These are phyloP conservation scores for Candida tibetensis DNA, from an alignment of 805 yeast genomes.

Conservation along the genomic window DNA sequence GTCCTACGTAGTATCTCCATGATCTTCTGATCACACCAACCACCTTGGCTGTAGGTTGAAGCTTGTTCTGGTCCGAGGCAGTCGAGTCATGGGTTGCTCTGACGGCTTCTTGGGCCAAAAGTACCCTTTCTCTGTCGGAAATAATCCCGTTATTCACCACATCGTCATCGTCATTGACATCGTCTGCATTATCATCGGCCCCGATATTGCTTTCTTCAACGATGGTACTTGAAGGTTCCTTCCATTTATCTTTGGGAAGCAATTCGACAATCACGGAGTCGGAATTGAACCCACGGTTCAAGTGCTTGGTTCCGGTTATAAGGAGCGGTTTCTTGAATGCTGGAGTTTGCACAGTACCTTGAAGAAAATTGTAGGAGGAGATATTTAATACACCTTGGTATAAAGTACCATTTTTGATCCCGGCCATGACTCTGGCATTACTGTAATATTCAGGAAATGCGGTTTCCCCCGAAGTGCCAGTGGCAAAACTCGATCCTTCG, in stretches of 20 bases:
- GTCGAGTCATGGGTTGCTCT: constrained; percentile 46
- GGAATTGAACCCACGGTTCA: constrained; percentile 90
- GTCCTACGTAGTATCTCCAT: constrained; percentile 97
- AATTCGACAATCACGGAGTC: constrained; percentile 90
- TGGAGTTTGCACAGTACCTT: constrained; percentile 73
- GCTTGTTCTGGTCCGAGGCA: constrained; percentile 41
- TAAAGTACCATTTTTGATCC: constrained; percentile 79
- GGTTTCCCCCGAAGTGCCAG: constrained; percentile 42
- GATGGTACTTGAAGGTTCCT: constrained; percentile 74
- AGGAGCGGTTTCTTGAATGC: constrained; percentile 79
- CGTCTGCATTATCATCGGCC: constrained; percentile 59
- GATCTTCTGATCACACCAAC: constrained; percentile 87
- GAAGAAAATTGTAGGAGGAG: constrained; percentile 82
- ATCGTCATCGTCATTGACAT: constrained; percentile 18
- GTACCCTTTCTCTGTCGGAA: constrained; percentile 67
- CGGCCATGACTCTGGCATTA: constrained; percentile 83
- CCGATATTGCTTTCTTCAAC: constrained; percentile 71
- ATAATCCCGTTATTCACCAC: constrained; percentile 32
- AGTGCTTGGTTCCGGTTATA: constrained; percentile 74
- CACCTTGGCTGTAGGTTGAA: constrained; percentile 91
- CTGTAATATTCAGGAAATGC: constrained; percentile 76
- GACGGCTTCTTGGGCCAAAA: constrained; percentile 75
- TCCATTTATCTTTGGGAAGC: constrained; percentile 84
- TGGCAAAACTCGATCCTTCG: constrained; percentile 39
- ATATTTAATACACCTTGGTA: constrained; percentile 82